phyloP scores from a whole-genome alignment of 169 alveolate genomes.

The Plasmodium vinckei region DNA sequence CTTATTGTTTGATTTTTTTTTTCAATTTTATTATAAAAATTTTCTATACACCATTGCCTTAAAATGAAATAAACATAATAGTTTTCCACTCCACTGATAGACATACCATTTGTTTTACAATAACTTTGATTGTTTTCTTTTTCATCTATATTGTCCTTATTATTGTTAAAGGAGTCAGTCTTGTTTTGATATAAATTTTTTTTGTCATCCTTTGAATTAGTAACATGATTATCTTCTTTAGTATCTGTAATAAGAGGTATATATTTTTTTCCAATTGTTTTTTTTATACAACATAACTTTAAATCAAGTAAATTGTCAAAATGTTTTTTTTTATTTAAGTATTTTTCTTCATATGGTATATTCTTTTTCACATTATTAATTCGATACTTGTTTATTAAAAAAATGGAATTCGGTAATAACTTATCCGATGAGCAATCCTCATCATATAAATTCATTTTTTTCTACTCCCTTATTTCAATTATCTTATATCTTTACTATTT shows the following conservation, averaged over 20 bases:
- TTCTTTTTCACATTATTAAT: slow-evolving; percentile 31
- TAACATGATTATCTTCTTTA: not conserved
- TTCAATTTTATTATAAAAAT: not conserved
- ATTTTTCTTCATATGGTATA: slow-evolving; percentile 62
- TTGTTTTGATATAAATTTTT: not conserved
- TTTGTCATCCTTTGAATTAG: not conserved
- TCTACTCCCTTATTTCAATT: not conserved
- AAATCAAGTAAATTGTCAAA: slow-evolving; percentile 25
- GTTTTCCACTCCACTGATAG: not conserved
- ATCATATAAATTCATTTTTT: slow-evolving; percentile 15
- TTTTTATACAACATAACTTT: slow-evolving; percentile 40
- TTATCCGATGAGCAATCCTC: slow-evolving; percentile 16
- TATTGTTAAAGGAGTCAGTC: not conserved
- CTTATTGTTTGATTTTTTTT: not conserved
- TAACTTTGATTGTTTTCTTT: not conserved
- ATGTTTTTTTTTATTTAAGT: slow-evolving; percentile 46
- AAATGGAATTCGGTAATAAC: slow-evolving; percentile 23
- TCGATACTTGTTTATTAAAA: slow-evolving; percentile 25
- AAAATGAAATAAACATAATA: slow-evolving; percentile 26
- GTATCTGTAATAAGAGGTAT: not conserved
- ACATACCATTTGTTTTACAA: not conserved
- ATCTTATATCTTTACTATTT: no score
- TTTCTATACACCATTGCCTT: slow-evolving; percentile 39
- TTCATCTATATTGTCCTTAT: not conserved
- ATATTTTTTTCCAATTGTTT: not conserved